phyloP scores from a whole-genome alignment of 169 alveolate genomes.

The Cryptosporidium tyzzeri region DNA sequence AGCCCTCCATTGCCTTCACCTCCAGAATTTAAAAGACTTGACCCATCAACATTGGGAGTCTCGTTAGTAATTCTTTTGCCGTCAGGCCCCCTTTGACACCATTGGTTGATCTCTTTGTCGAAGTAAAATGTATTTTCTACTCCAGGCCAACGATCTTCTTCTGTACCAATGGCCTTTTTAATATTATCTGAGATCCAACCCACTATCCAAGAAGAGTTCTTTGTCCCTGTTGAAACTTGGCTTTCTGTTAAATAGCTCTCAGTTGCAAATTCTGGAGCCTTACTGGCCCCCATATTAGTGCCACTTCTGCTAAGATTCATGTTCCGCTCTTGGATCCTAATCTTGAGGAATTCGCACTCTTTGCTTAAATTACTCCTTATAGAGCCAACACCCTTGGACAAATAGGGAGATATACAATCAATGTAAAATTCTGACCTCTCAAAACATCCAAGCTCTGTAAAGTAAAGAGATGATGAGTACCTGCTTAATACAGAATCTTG shows the following conservation, averaged over 20 bases:
- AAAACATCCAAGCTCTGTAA: conserved; percentile 30
- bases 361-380: background rate
- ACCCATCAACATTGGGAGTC: background rate
- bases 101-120: conserved; percentile 75
- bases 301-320: background rate
- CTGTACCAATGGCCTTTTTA: conserved; percentile 77
- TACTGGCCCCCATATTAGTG: background rate
- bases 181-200: conserved; percentile 75
- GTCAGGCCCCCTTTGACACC: conserved; percentile 77
- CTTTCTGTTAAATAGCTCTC: background rate
- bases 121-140: conserved; percentile 78
- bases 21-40: background rate
- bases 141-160: conserved; percentile 80
- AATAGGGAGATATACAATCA: conserved; percentile 17
- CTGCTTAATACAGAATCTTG: conserved; percentile 21
- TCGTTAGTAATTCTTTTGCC: conserved; percentile 34
- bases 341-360: conserved; percentile 35
- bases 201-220: conserved; percentile 71
- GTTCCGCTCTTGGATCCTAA: conserved; percentile 27
- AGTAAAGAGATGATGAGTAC: conserved; percentile 30
- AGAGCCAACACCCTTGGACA: background rate
- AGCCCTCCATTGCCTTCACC: background rate
- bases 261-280: background rate
- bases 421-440: conserved; percentile 45
- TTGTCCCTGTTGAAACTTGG: background rate